Conservation (phyloP, 2,329 filamentous ascomycete species). For the Colletotrichum orbiculare region DNA sequence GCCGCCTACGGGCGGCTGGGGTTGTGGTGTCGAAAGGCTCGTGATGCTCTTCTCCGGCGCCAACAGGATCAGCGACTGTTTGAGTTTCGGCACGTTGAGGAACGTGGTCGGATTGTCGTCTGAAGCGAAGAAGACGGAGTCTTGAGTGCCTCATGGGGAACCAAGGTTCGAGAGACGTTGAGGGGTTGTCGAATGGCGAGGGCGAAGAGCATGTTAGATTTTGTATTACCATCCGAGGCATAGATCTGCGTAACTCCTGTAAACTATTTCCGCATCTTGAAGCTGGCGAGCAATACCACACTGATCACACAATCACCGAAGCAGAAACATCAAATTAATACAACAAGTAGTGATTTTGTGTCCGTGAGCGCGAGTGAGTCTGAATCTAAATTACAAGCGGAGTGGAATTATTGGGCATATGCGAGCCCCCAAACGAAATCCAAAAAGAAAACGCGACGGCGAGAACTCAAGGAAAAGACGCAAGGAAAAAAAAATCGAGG, state of each 20-base stretch:
- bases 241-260: conserved; percentile 11
- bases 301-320: not conserved
- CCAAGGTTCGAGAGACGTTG: not conserved
- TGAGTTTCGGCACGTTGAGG: conserved; percentile 88
- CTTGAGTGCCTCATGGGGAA: not conserved
- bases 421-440: not conserved
- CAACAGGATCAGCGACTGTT: conserved; percentile 83
- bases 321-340: not conserved
- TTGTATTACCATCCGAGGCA: conserved; percentile 15
- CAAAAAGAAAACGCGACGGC: not conserved
- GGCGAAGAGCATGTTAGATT: conserved; percentile 5
- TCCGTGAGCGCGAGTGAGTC: too few relatives aligned
- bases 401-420: not conserved
- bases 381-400: too few relatives aligned
- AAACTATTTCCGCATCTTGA: not conserved
- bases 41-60: conserved; percentile 90
- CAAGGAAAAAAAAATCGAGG: not conserved
- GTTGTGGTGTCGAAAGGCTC: conserved; percentile 89
- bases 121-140: conserved; percentile 34
- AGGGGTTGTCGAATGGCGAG: not conserved
- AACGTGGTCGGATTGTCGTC: conserved; percentile 69
- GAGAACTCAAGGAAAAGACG: not conserved
- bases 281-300: not conserved
- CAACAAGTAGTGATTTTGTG: too few relatives aligned
- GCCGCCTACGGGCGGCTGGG: conserved; percentile 97